Evolutionary conservation across 352 stramenopile genomes (phyloP).

Genomic region (Phytophthora ohioensis): DNA sequence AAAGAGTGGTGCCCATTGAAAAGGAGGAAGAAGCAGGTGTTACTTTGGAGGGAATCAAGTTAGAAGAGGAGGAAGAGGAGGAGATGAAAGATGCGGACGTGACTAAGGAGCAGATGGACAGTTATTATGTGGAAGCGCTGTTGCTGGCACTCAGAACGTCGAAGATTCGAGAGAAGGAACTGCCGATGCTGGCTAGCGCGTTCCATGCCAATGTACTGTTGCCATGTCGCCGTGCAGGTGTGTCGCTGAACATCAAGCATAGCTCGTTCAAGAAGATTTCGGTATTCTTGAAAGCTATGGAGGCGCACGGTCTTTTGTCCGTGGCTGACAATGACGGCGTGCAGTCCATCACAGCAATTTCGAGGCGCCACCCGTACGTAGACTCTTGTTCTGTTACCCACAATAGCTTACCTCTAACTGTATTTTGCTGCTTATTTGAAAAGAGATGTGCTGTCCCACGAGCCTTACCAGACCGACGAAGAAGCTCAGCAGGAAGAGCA

Average conservation of each 20-base stretch:
- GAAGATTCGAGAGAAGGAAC: conserved; percentile 73
- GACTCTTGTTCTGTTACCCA: background rate
- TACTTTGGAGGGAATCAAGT: conserved; percentile 40
- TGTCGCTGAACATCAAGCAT: conserved; percentile 78
- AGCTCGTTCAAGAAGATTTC: conserved; percentile 88
- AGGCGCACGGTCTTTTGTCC: conserved; percentile 53
- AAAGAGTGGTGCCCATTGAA: conserved; percentile 49
- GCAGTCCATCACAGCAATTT: conserved; percentile 78
- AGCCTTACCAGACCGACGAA: conserved; percentile 63
- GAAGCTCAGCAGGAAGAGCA: conserved; percentile 61
- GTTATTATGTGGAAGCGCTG: conserved; percentile 66
- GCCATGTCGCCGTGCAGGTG: conserved; percentile 59
- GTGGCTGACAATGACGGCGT: conserved; percentile 80
- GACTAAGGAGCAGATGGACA: conserved; percentile 79
- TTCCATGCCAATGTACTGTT: conserved; percentile 80
- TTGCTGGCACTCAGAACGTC: conserved; percentile 68
- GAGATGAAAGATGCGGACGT: conserved; percentile 39
- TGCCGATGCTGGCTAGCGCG: conserved; percentile 82
- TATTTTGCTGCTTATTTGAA: conserved; percentile 15
- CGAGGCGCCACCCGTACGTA: conserved; percentile 75
- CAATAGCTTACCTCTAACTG: conserved; percentile 2
- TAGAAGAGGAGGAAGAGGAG: conserved; percentile 52
- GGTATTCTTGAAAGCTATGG: conserved; percentile 76
- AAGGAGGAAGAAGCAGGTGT: conserved; percentile 37
- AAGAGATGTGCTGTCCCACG: conserved; percentile 69